Conservation (phyloP, 768 basidiomycete genomes). For the Fibroporia radiculosa region DNA sequence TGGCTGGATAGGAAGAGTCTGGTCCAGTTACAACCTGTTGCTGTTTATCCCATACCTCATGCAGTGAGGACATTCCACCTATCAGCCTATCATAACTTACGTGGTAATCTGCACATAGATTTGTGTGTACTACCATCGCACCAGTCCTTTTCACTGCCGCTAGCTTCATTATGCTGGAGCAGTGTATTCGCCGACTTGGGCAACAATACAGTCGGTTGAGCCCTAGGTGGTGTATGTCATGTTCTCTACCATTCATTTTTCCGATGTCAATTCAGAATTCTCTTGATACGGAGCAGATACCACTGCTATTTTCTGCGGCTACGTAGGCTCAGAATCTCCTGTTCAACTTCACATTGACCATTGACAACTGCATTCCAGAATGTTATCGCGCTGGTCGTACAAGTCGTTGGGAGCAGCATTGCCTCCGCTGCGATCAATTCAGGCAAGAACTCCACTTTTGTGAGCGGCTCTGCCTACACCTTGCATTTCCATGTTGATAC, state of each 20-base stretch:
- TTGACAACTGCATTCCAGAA: no score
- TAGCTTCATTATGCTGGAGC: slow-evolving; percentile 50
- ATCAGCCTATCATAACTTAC: neutral
- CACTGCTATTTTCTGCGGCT: no score
- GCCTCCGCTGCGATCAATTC: slow-evolving; percentile 31
- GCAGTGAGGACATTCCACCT: slow-evolving; percentile 20
- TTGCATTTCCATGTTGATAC: no score
- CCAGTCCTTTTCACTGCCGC: slow-evolving; percentile 55
- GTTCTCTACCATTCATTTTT: neutral
- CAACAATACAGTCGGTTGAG: slow-evolving; percentile 37
- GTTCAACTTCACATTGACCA: neutral
- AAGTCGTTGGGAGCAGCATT: slow-evolving; percentile 56
- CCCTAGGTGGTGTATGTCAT: slow-evolving; percentile 34
- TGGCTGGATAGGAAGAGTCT: no score
- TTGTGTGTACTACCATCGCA: slow-evolving; percentile 42
- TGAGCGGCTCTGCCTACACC: no score
- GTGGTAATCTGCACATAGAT: slow-evolving; percentile 20
- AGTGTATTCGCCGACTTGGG: slow-evolving; percentile 36
- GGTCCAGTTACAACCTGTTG: slow-evolving; percentile 22
- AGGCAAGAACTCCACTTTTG: slow-evolving; percentile 16
- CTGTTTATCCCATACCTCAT: slow-evolving; percentile 31
- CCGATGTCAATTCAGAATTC: neutral
- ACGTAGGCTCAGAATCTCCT: neutral
- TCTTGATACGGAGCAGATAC: no score
- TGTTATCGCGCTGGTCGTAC: slow-evolving; percentile 52